A percentile compares a stretch with the other conserved stretches of the same genome.
phyloP scores from a whole-genome alignment of 306 rosid genomes.

The Rosa multiflora region DNA sequence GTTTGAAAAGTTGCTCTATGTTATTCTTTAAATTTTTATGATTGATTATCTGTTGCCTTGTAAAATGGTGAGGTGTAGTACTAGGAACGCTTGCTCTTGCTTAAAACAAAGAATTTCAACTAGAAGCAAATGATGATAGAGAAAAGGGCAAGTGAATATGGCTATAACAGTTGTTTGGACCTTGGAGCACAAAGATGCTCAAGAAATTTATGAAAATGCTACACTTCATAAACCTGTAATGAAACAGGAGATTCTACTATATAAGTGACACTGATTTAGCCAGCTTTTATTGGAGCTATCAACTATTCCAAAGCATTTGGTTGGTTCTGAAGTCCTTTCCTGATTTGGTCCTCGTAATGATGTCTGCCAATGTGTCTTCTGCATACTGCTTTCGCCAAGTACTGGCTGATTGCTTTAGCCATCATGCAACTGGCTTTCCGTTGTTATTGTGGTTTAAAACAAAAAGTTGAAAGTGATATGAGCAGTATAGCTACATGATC shows the following conservation, averaged over 20 bases:
- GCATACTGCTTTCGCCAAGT: not conserved
- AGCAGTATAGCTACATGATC: not conserved
- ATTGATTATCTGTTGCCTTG: not conserved
- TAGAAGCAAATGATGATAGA: not conserved
- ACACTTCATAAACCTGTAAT: not conserved
- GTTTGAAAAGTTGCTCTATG: constrained; percentile 16
- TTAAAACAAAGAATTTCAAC: not conserved
- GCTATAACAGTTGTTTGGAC: not conserved
- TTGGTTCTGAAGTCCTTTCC: not conserved
- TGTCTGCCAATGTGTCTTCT: not conserved
- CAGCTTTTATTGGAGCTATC: not conserved
- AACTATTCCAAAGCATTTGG: not conserved
- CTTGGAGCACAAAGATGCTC: not conserved
- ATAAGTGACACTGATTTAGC: not conserved
- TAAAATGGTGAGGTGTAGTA: constrained; percentile 2
- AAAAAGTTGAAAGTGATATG: not conserved
- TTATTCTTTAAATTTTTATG: constrained; percentile 10
- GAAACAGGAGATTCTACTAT: not conserved
- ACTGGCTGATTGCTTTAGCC: not conserved
- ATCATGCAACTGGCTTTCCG: not conserved
- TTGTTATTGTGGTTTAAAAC: not conserved
- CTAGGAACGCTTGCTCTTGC: not conserved
- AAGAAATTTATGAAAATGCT: not conserved
- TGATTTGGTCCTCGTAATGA: not conserved
- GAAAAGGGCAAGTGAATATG: not conserved